A percentile compares a stretch with the other conserved stretches of the same genome.
These are phyloP conservation scores for Usnea hakonensis DNA, from an alignment of 495 filamentous ascomycete species.

Conservation along the genomic window DNA sequence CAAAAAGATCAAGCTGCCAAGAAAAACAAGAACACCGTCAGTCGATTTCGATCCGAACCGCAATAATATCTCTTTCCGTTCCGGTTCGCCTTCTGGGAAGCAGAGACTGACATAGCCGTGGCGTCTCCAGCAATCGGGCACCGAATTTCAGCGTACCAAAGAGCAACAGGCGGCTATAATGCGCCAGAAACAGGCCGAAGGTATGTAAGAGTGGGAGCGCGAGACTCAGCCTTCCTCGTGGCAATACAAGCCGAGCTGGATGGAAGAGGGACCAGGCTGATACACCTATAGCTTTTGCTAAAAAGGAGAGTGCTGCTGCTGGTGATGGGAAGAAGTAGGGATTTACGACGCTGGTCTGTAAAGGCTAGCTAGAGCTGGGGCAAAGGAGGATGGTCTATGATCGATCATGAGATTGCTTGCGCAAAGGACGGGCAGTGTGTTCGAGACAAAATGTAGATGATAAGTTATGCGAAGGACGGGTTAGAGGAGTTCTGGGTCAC, in stretches of 20 bases:
- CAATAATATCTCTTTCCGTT: not conserved
- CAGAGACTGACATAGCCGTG: not conserved
- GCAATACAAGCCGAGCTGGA: not conserved
- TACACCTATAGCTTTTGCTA: constrained; percentile 22
- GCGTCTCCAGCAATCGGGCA: constrained; percentile 48
- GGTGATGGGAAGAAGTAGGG: constrained; percentile 22
- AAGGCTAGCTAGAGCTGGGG: not conserved
- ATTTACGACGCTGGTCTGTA: not conserved
- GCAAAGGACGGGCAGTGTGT: not conserved
- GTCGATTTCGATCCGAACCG: not conserved
- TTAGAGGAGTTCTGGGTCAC: not conserved
- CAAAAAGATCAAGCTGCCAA: constrained; percentile 29
- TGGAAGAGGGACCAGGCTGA: constrained; percentile 1
- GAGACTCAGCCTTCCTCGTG: not conserved
- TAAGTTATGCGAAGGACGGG: not conserved
- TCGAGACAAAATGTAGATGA: not conserved
- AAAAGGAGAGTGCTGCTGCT: constrained; percentile 21
- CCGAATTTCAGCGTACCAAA: constrained; percentile 63
- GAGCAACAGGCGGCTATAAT: constrained; percentile 75
- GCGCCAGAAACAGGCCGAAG: constrained; percentile 81
- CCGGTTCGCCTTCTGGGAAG: not conserved
- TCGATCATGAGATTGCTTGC: not conserved
- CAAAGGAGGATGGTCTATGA: not conserved
- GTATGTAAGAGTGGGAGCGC: constrained; percentile 36
- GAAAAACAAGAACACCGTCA: constrained; percentile 55